Evolutionary conservation across 2,329 filamentous ascomycete genomes (phyloP).

Genomic region (Penicillium rolfsii): DNA sequence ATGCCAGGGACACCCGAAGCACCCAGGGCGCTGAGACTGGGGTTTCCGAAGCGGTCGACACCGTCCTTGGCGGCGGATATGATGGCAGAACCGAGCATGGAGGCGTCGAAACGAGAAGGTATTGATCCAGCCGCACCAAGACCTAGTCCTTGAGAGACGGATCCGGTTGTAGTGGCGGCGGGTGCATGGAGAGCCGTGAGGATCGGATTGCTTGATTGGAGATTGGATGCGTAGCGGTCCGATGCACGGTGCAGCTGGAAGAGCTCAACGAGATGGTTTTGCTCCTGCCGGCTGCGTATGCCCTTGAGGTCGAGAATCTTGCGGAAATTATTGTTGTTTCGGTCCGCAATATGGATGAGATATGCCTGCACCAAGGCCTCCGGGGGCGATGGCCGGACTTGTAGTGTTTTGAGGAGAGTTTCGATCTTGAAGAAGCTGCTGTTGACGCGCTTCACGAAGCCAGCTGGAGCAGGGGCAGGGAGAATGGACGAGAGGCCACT

Average conservation of each 20-base stretch:
- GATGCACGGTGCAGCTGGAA: constrained; percentile 82
- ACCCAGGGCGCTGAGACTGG: constrained; percentile 47
- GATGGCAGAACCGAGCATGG: constrained; percentile 81
- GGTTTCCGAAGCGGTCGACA: constrained; percentile 74
- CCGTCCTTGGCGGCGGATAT: constrained; percentile 86
- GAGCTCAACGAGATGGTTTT: constrained; percentile 79
- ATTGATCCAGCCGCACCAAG: constrained; percentile 49
- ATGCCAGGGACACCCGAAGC: constrained; percentile 32
- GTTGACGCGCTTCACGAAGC: constrained; percentile 85
- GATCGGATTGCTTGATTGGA: constrained; percentile 71
- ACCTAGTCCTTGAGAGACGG: constrained; percentile 53
- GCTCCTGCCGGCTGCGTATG: constrained; percentile 76
- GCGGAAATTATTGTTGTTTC: constrained; percentile 90
- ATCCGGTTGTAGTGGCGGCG: constrained; percentile 36
- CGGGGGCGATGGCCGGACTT: constrained; percentile 86
- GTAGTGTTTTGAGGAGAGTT: constrained; percentile 90
- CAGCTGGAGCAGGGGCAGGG: constrained; percentile 60
- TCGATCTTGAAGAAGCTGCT: constrained; percentile 84
- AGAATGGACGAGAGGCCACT: constrained; percentile 53
- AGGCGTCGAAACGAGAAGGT: constrained; percentile 73
- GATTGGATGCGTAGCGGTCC: constrained; percentile 64
- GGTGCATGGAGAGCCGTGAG: constrained; percentile 63
- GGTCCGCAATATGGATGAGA: constrained; percentile 93
- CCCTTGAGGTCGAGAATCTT: constrained; percentile 97
- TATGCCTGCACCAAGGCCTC: constrained; percentile 97